Evolutionary conservation across 176 grass and related monocot genomes (phyloP).

Genomic region (Areca catechu): DNA sequence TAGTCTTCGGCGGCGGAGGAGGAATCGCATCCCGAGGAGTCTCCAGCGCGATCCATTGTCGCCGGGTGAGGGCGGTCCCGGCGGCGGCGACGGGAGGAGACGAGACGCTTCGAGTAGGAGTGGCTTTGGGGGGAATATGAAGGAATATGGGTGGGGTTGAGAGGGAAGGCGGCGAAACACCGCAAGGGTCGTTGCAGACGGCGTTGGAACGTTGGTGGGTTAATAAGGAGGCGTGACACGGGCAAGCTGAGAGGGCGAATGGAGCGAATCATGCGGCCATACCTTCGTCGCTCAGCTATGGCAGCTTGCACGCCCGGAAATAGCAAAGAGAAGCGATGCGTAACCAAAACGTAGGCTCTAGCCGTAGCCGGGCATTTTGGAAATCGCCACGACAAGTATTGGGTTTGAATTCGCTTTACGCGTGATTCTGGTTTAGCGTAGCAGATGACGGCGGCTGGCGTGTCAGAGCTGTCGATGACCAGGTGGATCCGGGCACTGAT

Average conservation of each 20-base stretch:
- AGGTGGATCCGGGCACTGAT: no score
- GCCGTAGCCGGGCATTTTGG: no score
- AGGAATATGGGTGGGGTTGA: background rate
- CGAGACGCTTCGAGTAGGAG: background rate
- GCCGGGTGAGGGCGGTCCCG: constrained; percentile 1
- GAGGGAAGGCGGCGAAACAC: background rate
- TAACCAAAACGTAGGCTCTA: no score
- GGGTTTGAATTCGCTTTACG: no score
- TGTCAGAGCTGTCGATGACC: no score
- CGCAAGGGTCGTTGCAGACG: background rate
- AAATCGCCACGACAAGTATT: no score
- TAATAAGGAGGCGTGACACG: background rate
- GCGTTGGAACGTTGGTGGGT: background rate
- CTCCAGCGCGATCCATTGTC: constrained; percentile 38
- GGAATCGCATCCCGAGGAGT: background rate
- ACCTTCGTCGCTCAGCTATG: no score
- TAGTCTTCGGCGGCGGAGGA: background rate
- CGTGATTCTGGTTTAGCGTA: no score
- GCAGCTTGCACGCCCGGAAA: no score
- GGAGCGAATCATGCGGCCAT: constrained; percentile 24
- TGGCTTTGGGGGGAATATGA: no score
- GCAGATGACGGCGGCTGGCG: no score
- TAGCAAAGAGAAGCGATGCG: no score
- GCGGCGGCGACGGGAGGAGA: background rate
- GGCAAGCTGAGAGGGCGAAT: constrained; percentile 17